These are phyloP conservation scores for Dipteronia dyeriana DNA, from an alignment of 345 rosid genomes.

Conservation along the genomic window DNA sequence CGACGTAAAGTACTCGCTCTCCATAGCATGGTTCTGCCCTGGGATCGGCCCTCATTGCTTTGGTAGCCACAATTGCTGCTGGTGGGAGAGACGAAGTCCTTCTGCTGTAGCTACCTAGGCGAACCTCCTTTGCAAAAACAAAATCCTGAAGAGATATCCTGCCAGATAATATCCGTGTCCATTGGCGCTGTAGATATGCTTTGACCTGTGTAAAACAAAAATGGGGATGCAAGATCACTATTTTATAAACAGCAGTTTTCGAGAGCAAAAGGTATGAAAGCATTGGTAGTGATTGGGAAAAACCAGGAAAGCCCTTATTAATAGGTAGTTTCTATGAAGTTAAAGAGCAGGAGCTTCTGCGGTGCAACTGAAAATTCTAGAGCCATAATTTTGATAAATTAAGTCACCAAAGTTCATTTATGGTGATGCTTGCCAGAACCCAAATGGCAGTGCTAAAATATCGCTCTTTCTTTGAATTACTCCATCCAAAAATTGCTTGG, in stretches of 20 bases:
- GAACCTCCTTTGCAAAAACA: conserved; percentile 94
- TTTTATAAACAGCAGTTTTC: neutral
- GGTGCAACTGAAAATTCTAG: neutral
- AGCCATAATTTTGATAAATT: neutral
- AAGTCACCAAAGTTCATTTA: no score
- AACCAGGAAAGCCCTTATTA: neutral
- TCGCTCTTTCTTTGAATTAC: no score
- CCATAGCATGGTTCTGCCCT: conserved; percentile 91
- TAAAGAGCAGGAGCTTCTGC: neutral
- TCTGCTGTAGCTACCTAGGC: conserved; percentile 80
- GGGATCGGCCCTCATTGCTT: conserved; percentile 84
- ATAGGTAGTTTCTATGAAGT: neutral
- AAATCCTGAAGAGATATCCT: conserved; percentile 92
- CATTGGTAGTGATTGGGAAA: neutral
- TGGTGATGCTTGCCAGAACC: no score
- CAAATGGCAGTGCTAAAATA: no score
- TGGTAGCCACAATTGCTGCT: conserved; percentile 89
- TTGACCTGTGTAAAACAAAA: conserved; percentile 49
- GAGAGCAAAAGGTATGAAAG: neutral
- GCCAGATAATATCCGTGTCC: conserved; percentile 82
- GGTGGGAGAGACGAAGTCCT: conserved; percentile 79
- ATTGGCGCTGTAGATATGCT: conserved; percentile 80
- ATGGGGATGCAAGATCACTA: neutral
- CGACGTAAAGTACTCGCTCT: conserved; percentile 88
- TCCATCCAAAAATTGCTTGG: no score